These are phyloP conservation scores for Funneliformis geosporum DNA, from an alignment of 192 early-diverging fungal genomes.

Conservation along the genomic window DNA sequence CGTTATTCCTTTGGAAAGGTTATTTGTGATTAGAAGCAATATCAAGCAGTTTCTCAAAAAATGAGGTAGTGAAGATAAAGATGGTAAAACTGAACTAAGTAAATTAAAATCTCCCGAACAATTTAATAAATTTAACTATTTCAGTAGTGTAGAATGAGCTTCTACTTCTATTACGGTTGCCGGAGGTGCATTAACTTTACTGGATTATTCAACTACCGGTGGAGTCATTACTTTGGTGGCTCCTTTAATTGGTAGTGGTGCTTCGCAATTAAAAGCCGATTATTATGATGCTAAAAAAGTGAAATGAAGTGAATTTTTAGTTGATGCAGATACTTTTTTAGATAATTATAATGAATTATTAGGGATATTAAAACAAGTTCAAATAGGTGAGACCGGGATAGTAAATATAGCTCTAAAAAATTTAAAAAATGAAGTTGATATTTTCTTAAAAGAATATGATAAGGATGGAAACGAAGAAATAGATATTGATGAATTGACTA, in stretches of 20 bases:
- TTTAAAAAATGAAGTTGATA: background rate
- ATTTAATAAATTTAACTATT: no score
- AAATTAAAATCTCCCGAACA: no score
- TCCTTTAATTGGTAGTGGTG: background rate
- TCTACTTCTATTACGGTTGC: no score
- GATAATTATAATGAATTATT: slow-evolving; percentile 24
- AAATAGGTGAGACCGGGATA: background rate
- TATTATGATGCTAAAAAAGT: background rate
- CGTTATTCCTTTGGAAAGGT: background rate
- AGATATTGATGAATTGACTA: background rate
- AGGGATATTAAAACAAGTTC: background rate
- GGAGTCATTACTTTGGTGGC: no score
- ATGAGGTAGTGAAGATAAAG: background rate
- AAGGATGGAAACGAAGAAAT: slow-evolving; percentile 1
- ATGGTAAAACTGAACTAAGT: background rate
- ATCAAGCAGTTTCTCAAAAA: slow-evolving; percentile 13
- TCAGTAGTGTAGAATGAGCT: background rate
- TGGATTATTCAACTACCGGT: no score
- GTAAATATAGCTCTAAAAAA: background rate
- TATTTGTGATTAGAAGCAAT: background rate
- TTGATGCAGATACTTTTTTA: slow-evolving; percentile 10
- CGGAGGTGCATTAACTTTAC: no score
- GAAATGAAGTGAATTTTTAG: slow-evolving; percentile 15
- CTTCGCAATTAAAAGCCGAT: no score
- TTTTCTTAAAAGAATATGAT: slow-evolving; percentile 9